These are phyloP conservation scores for Elsinoe batatas DNA, from an alignment of 2,329 filamentous ascomycete genomes.

Conservation along the genomic window DNA sequence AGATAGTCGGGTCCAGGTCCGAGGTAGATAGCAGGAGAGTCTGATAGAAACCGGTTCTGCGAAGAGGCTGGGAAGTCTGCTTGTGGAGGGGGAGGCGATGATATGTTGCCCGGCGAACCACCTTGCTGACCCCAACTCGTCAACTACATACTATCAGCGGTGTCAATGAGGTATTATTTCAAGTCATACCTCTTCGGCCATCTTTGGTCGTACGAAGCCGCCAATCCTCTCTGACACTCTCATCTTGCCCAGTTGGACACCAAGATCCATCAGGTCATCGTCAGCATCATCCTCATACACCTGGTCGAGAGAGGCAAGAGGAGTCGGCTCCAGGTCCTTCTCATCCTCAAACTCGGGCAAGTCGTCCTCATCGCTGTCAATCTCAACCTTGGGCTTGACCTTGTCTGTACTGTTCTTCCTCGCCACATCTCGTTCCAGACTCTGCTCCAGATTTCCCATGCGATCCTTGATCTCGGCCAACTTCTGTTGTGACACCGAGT, in stretches of 20 bases:
- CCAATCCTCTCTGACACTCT: slow-evolving; percentile 65
- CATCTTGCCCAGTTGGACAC: slow-evolving; percentile 61
- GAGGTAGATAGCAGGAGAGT: slow-evolving; percentile 41
- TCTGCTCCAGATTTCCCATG: slow-evolving; percentile 60
- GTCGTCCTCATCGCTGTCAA: slow-evolving; percentile 47
- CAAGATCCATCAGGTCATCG: slow-evolving; percentile 62
- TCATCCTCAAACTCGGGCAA: slow-evolving; percentile 42
- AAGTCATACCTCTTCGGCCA: slow-evolving; percentile 55
- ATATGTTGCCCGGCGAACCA: background rate
- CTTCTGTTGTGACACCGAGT: slow-evolving; percentile 58
- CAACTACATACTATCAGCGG: background rate
- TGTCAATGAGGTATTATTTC: background rate
- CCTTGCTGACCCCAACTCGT: slow-evolving; percentile 4
- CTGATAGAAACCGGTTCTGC: slow-evolving; percentile 11
- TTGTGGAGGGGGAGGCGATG: background rate
- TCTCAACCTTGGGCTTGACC: slow-evolving; percentile 32
- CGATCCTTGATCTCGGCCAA: slow-evolving; percentile 71
- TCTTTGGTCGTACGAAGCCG: slow-evolving; percentile 58
- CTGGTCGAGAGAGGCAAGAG: slow-evolving; percentile 54
- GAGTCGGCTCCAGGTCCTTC: slow-evolving; percentile 51
- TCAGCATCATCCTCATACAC: slow-evolving; percentile 57
- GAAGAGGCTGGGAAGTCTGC: background rate
- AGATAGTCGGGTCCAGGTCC: slow-evolving; percentile 57
- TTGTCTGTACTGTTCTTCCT: slow-evolving; percentile 26
- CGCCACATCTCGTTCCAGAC: slow-evolving; percentile 59